Base-by-base conservation (phyloP, 179 eudicot genomes). In the Silene noctiflora region DNA sequence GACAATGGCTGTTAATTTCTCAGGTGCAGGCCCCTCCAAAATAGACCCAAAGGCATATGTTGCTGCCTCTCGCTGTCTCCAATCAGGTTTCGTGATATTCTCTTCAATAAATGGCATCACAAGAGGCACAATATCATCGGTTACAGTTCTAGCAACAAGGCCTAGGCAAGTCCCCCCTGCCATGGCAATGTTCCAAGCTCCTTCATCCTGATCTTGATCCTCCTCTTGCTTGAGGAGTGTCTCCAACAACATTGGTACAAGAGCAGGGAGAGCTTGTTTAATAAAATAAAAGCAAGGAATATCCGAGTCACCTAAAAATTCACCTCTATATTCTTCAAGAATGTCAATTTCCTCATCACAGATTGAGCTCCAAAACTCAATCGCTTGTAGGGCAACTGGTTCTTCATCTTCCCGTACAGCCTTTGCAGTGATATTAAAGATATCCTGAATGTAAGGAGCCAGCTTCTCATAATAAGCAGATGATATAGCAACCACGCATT, bases 141-240 rank as follows among this genome's bases (percentile, higher is more conserved):
- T 92, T 25, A 94, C 97, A 4, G 98, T 90, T 16, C 96, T 86
- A 22, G 98, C 97, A 81, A 92, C 97, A 78, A 94, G 86, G 76
- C 98, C 98, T 69, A 94, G 90, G 82, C 97, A 94, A 77, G 98
- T 94, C 1, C 98, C 98, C 78, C 98, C 98, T 27, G 98, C 97
- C 98, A 92, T 94, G 9, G 98, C 96, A 58, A 94, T 76, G 79
- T 94, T 94, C 98, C 98, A 94, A 55, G 97, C 97, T 74, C 97
- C 93, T 74, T 94, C 98, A 80, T 94, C 98, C 82, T 92, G 98
- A 81, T 95, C 99, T 73, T 95, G 99, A 72, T 93, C 98, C 75
- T 95, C 99, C 76, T 95, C 99, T 83, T 95, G 99, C 85, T 95
- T 95, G 73, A 93, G 90, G 44, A 95, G 88, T 66, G 98, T 95